Percentiles rank a stretch among this genome's conserved stretches.
phyloP scores from a whole-genome alignment of 2,329 filamentous ascomycete genomes.

The Pestalotiopsis sp. region DNA sequence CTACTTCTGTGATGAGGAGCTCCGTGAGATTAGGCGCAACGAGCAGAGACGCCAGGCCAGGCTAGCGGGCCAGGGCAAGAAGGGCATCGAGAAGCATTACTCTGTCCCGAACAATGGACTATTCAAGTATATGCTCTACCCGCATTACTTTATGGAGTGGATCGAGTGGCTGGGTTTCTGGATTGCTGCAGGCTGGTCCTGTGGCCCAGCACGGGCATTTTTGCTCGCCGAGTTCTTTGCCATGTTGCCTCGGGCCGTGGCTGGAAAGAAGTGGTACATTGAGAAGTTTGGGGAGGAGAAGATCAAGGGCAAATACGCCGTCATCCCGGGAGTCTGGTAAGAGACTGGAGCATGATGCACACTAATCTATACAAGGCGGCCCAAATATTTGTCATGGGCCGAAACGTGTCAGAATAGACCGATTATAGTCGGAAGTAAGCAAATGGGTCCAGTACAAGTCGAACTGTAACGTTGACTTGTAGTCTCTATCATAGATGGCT shows the following conservation, averaged over 20 bases:
- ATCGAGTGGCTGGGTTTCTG: constrained; percentile 92
- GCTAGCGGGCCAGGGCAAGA: constrained; percentile 33
- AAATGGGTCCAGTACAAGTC: neutral
- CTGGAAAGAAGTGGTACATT: constrained; percentile 83
- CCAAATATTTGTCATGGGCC: too few relatives aligned
- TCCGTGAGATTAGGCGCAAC: constrained; percentile 80
- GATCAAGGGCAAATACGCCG: constrained; percentile 73
- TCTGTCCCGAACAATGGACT: constrained; percentile 81
- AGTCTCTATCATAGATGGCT: neutral
- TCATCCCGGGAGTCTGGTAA: constrained; percentile 49
- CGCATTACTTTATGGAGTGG: constrained; percentile 97
- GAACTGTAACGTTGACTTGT: neutral
- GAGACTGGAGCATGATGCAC: neutral
- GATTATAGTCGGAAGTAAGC: neutral
- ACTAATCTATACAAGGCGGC: too few relatives aligned
- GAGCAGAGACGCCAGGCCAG: constrained; percentile 62
- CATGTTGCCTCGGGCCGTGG: constrained; percentile 85
- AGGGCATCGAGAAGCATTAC: constrained; percentile 77
- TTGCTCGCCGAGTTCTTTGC: constrained; percentile 83
- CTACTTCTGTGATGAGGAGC: constrained; percentile 85
- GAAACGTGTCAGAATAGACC: neutral
- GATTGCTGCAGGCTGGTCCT: constrained; percentile 68
- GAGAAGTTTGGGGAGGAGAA: constrained; percentile 85
- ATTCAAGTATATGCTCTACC: constrained; percentile 82
- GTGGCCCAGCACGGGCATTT: constrained; percentile 78